phyloP scores from a whole-genome alignment of 768 basidiomycete species.

The Lactarius psammicola region DNA sequence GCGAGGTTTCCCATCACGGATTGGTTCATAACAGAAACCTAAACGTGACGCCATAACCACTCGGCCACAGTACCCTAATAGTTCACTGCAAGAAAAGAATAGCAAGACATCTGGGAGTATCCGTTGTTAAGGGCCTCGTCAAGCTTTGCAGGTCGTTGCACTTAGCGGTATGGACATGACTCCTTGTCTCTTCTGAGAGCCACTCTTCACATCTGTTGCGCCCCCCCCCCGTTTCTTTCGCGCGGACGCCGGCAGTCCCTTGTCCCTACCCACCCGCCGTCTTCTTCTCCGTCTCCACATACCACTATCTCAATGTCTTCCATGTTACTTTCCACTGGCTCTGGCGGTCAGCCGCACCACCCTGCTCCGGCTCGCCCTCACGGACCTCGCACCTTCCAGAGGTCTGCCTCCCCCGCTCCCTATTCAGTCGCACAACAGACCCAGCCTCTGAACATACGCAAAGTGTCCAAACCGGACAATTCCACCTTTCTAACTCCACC shows the following conservation, averaged over 20 bases:
- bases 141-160: background rate
- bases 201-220: background rate
- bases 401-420: slow-evolving; percentile 45
- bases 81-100: accelerated
- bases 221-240: slow-evolving; percentile 12
- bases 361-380: slow-evolving; percentile 42
- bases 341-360: slow-evolving; percentile 32
- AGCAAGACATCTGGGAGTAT: background rate
- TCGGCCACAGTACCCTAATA: slow-evolving; percentile 52
- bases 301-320: slow-evolving; percentile 5
- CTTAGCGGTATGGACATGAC: background rate
- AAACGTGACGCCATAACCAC: slow-evolving; percentile 62
- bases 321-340: slow-evolving; percentile 23
- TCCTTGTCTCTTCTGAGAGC: background rate
- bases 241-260: slow-evolving; percentile 17
- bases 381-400: slow-evolving; percentile 49
- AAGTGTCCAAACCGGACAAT: slow-evolving; percentile 30
- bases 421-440: slow-evolving; percentile 35
- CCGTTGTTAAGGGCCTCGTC: slow-evolving; percentile 19
- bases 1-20: slow-evolving; percentile 60
- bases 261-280: background rate
- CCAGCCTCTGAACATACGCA: slow-evolving; percentile 45
- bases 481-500: slow-evolving; percentile 22
- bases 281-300: background rate
- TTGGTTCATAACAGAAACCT: slow-evolving; percentile 37